Base-by-base conservation (phyloP, 1,284 basidiomycete genomes). In the Thecaphora frezii region DNA sequence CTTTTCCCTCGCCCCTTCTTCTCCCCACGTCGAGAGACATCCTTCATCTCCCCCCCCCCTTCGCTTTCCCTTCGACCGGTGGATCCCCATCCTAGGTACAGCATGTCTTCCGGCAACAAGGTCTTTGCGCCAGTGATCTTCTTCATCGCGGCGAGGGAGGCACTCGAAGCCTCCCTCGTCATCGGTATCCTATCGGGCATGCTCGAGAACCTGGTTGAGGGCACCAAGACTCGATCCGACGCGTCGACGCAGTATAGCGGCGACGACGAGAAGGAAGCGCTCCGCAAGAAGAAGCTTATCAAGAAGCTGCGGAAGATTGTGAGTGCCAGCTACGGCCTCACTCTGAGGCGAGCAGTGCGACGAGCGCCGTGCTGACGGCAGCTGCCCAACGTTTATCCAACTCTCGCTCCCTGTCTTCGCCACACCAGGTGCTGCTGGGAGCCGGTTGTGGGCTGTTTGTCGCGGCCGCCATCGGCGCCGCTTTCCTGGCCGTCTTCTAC, bases 101-200 rank as follows among this genome's bases (percentile, higher is more conserved):
- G 19, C 1, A 39, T 51, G 44, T 44, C 65, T 12, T 50, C 52
- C 13, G 71, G 68, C 46, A 75, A 75, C 65, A 65, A 70, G 49
- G 73, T 76, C 26, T 77, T 77, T 51, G 71, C 75, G 5, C 71
- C 72, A 2, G 65, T 67, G 10, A 77, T 77, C 66, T 76, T 77
- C 52, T 77, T 77, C 66, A 76, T 77, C 57, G 64, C 72, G 28
- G 75, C 71, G 16, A 48, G 75, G 12, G 75, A 77, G 58, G 68
- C 74, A 30, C 64, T 77, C 13, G 75, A 77, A 44, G 75, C 75
- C 12, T 59, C 75, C 13, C 60, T 77, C 28, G 72, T 77, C 45
- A 75, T 77, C 44, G 73, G 73, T 38, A 76, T 74, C 30, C 66
- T 77, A 24, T 51, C 65, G 9, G 73, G 73, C 41, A 73, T 74